Base-by-base conservation (phyloP, 2,329 filamentous ascomycete genomes). In the Cladosporium austrohemisphaericum region DNA sequence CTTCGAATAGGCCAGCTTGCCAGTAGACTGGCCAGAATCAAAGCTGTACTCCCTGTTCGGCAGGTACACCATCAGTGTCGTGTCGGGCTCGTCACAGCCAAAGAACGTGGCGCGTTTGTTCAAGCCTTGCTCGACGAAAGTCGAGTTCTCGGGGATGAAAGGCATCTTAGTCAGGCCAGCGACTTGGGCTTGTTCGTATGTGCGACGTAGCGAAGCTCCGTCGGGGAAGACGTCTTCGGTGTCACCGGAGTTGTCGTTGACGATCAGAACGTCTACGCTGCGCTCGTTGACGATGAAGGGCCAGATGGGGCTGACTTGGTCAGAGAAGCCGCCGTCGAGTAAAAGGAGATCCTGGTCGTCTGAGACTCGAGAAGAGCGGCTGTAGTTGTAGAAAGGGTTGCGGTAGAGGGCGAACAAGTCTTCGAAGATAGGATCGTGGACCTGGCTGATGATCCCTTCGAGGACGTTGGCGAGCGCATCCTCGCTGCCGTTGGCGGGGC, bases 231-330 rank as follows among this genome's bases (percentile, higher is more conserved):
- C 68, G 59, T 68, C 69, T 40, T 69, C 62, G 0, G 78, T 83
- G 66, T 86, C 83, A 57, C 79, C 81, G 4, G 76, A 78, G 45
- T 80, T 81, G 68, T 86, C 83, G 60, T 81, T 74, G 41, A 81
- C 81, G 64, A 85, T 76, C 60, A 86, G 74, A 45, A 85, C 77
- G 61, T 84, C 80, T 53, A 85, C 72, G 51, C 69, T 64, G 49
- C 80, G 76, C 5, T 70, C 57, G 41, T 70, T 67, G 47, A 77
- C 73, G 56, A 79, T 66, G 26, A 79, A 68, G 0, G 76, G 76
- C 65, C 71, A 73, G 50, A 79, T 68, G 0, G 76, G 77, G 52
- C 76, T 70, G 63, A 77, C 78, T 57, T 79, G 74, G 26, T 70
- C 64, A 52, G 72, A 70, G 50, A 70, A 60, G 41, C 76, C 76